phyloP scores from a whole-genome alignment of 768 basidiomycete genomes.

The Trametes gibbosa region DNA sequence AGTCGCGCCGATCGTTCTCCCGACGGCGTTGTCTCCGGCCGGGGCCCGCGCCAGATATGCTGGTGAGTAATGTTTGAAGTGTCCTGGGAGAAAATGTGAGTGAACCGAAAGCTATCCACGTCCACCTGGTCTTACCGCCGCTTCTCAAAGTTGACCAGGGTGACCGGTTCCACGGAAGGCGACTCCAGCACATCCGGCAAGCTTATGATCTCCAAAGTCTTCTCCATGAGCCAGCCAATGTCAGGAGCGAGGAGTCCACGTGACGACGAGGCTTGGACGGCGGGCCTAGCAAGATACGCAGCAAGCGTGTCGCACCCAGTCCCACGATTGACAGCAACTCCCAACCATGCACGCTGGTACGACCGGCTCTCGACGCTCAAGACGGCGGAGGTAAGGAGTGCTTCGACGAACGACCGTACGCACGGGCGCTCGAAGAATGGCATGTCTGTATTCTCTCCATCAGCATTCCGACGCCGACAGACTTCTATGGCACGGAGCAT shows the following conservation, averaged over 20 bases:
- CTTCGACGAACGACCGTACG: constrained; percentile 78
- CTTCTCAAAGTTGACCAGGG: constrained; percentile 79
- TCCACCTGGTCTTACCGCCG: constrained; percentile 52
- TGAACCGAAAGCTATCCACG: neutral
- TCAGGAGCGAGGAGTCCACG: constrained; percentile 64
- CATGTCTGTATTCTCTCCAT: constrained; percentile 30
- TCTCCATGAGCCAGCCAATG: constrained; percentile 80
- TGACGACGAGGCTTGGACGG: constrained; percentile 41
- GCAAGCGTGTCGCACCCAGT: constrained; percentile 59
- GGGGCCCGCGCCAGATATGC: constrained; percentile 42
- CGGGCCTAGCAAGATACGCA: constrained; percentile 53
- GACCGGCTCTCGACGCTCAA: constrained; percentile 77
- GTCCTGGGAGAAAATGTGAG: constrained; percentile 43
- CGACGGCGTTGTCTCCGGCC: constrained; percentile 47
- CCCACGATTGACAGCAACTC: constrained; percentile 61
- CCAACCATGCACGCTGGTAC: constrained; percentile 76
- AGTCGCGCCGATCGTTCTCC: constrained; percentile 61
- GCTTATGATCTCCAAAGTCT: constrained; percentile 75
- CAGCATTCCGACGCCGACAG: constrained; percentile 58
- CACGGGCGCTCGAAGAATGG: constrained; percentile 56
- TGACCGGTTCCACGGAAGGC: constrained; percentile 48
- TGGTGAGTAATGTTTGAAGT: constrained; percentile 61
- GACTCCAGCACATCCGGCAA: constrained; percentile 68
- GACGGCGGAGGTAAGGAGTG: constrained; percentile 70
- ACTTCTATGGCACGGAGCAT: constrained; percentile 73